These are phyloP conservation scores for Rhodotorula sp. DNA, from an alignment of 1,284 basidiomycete genomes.

Conservation along the genomic window DNA sequence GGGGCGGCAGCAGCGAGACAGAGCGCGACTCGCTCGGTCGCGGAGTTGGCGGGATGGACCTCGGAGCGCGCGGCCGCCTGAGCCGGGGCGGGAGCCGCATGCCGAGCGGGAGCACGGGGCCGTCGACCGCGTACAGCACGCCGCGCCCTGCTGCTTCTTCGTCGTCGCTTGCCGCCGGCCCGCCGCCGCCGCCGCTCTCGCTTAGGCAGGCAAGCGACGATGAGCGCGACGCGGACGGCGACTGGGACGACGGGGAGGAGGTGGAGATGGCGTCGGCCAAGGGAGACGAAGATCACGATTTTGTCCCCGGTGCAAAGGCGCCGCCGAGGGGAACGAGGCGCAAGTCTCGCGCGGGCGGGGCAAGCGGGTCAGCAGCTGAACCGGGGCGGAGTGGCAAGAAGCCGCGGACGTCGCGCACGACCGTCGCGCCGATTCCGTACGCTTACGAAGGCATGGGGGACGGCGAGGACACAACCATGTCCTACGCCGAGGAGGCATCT, in stretches of 20 bases:
- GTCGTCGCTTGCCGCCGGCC: not conserved
- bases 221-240: not conserved
- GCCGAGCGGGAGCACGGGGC: not conserved
- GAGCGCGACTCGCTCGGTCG: slow-evolving; percentile 20
- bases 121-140: no score
- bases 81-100: not conserved
- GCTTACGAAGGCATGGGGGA: no score
- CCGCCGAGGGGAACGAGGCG: no score
- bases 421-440: no score
- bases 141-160: not conserved
- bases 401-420: not conserved
- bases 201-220: not conserved
- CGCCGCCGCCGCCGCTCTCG: not conserved
- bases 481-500: no score
- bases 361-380: no score
- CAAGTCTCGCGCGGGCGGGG: no score
- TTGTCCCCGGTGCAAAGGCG: slow-evolving; percentile 3
- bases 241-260: slow-evolving; percentile 6
- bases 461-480: no score
- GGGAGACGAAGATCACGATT: slow-evolving; percentile 17
- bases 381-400: not conserved
- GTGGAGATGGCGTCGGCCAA: not conserved
- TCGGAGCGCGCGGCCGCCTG: not conserved
- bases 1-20: not conserved
- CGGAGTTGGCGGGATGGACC: slow-evolving; percentile 14